These are phyloP conservation scores for Penicillium pancosmium DNA, from an alignment of 495 filamentous ascomycete species.

Conservation along the genomic window DNA sequence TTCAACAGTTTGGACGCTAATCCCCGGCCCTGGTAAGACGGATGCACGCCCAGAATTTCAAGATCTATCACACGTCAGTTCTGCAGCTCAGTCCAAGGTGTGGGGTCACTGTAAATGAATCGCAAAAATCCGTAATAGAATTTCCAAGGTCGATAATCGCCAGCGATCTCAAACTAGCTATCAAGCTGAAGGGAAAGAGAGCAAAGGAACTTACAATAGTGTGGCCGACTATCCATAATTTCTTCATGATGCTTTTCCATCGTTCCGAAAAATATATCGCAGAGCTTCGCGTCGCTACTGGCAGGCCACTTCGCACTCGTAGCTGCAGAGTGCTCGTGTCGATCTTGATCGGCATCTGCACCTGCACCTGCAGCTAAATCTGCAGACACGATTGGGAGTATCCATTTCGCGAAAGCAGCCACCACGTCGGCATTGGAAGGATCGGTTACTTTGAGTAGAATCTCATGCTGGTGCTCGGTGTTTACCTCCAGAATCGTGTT, in stretches of 20 bases:
- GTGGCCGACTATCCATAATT: conserved; percentile 26
- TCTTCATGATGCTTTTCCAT: conserved; percentile 22
- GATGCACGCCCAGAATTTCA: conserved; percentile 38
- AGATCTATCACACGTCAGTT: conserved; percentile 29
- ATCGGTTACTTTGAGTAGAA: conserved; percentile 23
- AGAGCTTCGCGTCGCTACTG: conserved; percentile 22
- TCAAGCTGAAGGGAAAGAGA: not conserved
- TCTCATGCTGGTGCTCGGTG: conserved; percentile 4
- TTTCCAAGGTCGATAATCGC: too few species aligned
- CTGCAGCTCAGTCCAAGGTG: not conserved
- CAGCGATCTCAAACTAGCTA: too few species aligned
- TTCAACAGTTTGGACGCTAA: conserved; percentile 40
- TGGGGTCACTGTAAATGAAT: not conserved
- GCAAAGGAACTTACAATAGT: conserved; percentile 32
- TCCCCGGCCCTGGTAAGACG: conserved; percentile 42
- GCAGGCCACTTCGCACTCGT: conserved; percentile 20
- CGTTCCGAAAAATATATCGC: conserved; percentile 27
- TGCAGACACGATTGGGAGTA: conserved; percentile 5
- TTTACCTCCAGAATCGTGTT: conserved; percentile 4
- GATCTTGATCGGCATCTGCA: conserved; percentile 18
- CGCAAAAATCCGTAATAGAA: not conserved
- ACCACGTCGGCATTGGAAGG: conserved; percentile 12
- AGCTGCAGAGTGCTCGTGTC: conserved; percentile 5
- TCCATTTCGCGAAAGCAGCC: conserved; percentile 33
- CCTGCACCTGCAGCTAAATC: not conserved